phyloP scores from a whole-genome alignment of 2,329 filamentous ascomycete genomes.

The Blastomyces silverae region DNA sequence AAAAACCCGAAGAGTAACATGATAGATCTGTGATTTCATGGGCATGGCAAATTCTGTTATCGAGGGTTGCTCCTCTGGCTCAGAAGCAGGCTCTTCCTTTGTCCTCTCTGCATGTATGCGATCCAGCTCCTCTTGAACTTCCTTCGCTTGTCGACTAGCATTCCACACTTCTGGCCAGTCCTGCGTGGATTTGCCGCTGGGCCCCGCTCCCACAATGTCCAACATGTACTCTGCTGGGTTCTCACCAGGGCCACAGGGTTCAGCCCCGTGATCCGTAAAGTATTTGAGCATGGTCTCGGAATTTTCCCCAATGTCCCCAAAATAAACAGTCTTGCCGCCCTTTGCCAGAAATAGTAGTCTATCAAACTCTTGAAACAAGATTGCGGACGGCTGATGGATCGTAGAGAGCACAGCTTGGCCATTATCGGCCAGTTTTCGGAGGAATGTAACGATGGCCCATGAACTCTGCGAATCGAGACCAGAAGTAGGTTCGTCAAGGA shows the following conservation, averaged over 20 bases:
- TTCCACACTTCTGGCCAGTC: constrained; percentile 60
- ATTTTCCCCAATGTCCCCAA: constrained; percentile 57
- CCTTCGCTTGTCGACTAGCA: constrained; percentile 48
- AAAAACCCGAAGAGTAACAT: constrained; percentile 67
- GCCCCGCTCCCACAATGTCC: constrained; percentile 50
- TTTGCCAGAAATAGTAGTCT: constrained; percentile 55
- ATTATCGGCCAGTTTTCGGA: constrained; percentile 77
- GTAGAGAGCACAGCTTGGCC: constrained; percentile 88
- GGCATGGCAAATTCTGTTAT: constrained; percentile 69
- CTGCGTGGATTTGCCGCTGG: constrained; percentile 58
- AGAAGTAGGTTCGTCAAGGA: constrained; percentile 87
- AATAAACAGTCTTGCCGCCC: constrained; percentile 61
- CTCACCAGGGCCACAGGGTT: constrained; percentile 51
- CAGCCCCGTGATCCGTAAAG: constrained; percentile 57
- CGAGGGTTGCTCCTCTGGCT: constrained; percentile 33
- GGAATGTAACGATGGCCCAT: constrained; percentile 76
- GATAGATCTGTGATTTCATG: constrained; percentile 57
- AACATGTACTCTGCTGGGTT: constrained; percentile 73
- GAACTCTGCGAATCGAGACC: constrained; percentile 86
- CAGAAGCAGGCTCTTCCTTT: constrained; percentile 31
- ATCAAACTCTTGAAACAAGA: constrained; percentile 79
- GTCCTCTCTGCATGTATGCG: constrained; percentile 47
- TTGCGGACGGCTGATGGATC: constrained; percentile 86
- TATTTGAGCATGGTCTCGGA: constrained; percentile 53
- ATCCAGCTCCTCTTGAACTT: constrained; percentile 53